These are phyloP conservation scores for Amanita exitialis DNA, from an alignment of 768 basidiomycete genomes.

Conservation along the genomic window DNA sequence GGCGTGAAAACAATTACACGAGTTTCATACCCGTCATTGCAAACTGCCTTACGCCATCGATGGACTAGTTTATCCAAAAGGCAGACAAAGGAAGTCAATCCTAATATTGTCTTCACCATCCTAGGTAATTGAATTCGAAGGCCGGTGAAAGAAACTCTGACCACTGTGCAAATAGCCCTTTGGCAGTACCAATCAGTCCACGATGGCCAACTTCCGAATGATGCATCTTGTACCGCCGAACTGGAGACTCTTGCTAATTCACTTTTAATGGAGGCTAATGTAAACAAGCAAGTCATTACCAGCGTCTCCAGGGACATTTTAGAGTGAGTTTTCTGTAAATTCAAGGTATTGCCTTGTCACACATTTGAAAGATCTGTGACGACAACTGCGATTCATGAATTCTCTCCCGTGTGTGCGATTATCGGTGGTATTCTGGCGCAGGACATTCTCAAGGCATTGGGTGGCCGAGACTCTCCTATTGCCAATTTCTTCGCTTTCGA, in stretches of 20 bases:
- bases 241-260: conserved; percentile 56
- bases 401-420: conserved; percentile 90
- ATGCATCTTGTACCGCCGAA: conserved; percentile 35
- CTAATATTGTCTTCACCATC: conserved; percentile 58
- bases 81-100: conserved; percentile 80
- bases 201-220: conserved; percentile 45
- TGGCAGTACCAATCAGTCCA: conserved; percentile 74
- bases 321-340: conserved; percentile 34
- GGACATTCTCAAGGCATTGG: conserved; percentile 87
- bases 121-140: conserved; percentile 37
- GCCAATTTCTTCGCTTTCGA: conserved; percentile 90
- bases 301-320: conserved; percentile 49
- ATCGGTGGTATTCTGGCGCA: conserved; percentile 92
- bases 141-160: conserved; percentile 1
- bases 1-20: conserved; percentile 48
- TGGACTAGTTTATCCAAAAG: conserved; percentile 65
- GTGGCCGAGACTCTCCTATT: conserved; percentile 85
- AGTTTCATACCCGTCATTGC: conserved; percentile 56
- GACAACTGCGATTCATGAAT: conserved; percentile 68
- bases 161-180: conserved; percentile 37
- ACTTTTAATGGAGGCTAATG: conserved; percentile 48
- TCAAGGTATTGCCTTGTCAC: conserved; percentile 6
- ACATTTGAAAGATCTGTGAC: conserved; percentile 44
- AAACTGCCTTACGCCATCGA: conserved; percentile 50
- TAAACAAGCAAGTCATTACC: conserved; percentile 59